These are phyloP conservation scores for Hirschfeldia incana DNA, from an alignment of 345 rosid genomes.

Conservation along the genomic window DNA sequence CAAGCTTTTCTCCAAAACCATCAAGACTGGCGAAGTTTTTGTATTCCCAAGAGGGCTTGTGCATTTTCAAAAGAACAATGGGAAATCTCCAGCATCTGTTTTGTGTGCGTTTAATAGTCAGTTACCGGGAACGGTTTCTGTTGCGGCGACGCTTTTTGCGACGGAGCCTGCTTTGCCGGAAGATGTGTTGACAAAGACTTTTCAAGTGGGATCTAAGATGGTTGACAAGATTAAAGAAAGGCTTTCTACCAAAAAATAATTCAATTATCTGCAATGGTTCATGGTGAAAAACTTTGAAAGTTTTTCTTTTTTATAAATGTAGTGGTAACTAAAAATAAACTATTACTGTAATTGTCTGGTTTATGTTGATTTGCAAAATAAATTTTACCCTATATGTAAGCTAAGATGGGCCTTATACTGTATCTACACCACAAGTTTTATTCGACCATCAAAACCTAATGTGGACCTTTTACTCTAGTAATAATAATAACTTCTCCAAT, in stretches of 20 bases:
- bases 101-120: slow-evolving; percentile 64
- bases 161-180: slow-evolving; percentile 59
- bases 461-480: background rate
- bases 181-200: slow-evolving; percentile 59
- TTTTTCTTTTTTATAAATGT: background rate
- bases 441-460: background rate
- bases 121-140: slow-evolving; percentile 58
- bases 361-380: background rate
- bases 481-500: too few relatives aligned
- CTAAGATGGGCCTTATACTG: background rate
- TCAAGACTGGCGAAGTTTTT: slow-evolving; percentile 58
- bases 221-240: slow-evolving; percentile 53
- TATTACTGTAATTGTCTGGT: background rate
- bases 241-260: slow-evolving; percentile 53
- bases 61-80: slow-evolving; percentile 67
- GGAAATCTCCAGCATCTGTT: slow-evolving; percentile 46
- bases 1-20: slow-evolving; percentile 47
- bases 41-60: slow-evolving; percentile 67
- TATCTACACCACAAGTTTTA: background rate
- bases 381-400: background rate
- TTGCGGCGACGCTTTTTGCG: slow-evolving; percentile 46
- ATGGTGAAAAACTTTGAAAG: background rate
- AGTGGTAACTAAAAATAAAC: background rate
- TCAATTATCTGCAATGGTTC: background rate
- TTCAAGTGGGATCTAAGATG: slow-evolving; percentile 62